phyloP scores from a whole-genome alignment of 768 basidiomycete species.

The Tephrocybe sp. region DNA sequence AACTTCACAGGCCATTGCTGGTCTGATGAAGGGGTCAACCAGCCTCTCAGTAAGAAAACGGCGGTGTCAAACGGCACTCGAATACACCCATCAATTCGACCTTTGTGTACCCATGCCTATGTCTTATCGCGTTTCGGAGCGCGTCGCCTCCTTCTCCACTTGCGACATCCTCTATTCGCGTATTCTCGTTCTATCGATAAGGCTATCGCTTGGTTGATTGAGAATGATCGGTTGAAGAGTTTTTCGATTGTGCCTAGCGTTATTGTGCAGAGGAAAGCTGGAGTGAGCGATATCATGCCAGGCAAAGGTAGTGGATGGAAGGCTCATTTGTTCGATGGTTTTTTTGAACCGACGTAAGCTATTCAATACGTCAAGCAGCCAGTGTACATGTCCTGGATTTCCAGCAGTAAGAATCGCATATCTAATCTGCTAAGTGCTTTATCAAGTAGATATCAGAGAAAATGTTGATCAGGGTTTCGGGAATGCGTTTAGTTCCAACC shows the following conservation, averaged over 20 bases:
- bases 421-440: too few species aligned
- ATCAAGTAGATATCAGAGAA: too few species aligned
- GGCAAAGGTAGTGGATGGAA: conserved; percentile 58
- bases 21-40: conserved; percentile 60
- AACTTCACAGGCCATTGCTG: conserved; percentile 68
- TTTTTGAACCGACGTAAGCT: conserved; percentile 28
- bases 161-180: conserved; percentile 64
- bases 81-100: conserved; percentile 56
- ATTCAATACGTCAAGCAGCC: background rate
- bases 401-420: too few species aligned
- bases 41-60: conserved; percentile 27
- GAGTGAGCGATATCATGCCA: conserved; percentile 51
- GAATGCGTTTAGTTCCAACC: too few species aligned
- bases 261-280: conserved; percentile 60
- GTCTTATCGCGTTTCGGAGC: conserved; percentile 59
- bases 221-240: conserved; percentile 49
- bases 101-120: conserved; percentile 77
- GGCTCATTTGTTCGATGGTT: conserved; percentile 44
- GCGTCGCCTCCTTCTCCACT: conserved; percentile 53
- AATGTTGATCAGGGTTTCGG: too few species aligned
- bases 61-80: conserved; percentile 14
- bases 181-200: conserved; percentile 79
- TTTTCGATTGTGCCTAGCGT: conserved; percentile 70
- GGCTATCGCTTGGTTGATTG: conserved; percentile 65
- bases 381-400: too few species aligned